Evolutionary conservation across 2,329 filamentous ascomycete species (phyloP).

Genomic region (Verticillium dahliae): DNA sequence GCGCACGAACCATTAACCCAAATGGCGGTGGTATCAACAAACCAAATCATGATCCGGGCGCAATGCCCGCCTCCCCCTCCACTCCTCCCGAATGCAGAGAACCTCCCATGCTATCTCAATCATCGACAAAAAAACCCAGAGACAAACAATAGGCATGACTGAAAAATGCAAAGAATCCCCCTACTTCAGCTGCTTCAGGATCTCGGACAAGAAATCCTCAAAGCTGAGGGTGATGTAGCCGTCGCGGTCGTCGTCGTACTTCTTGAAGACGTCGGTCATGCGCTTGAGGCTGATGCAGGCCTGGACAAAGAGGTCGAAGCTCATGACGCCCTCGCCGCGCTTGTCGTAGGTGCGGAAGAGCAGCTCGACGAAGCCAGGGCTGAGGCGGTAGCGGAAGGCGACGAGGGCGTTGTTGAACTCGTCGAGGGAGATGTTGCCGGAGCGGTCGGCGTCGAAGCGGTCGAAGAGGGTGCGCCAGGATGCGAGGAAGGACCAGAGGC

Average conservation of each 20-base stretch:
- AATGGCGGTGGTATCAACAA: not conserved
- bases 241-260: conserved; percentile 94
- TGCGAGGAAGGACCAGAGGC: conserved; percentile 90
- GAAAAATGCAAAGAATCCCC: not conserved
- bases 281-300: conserved; percentile 93
- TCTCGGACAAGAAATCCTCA: conserved; percentile 71
- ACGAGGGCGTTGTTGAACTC: conserved; percentile 90
- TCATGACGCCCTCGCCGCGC: conserved; percentile 63
- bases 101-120: not conserved
- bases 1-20: not conserved
- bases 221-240: conserved; percentile 84
- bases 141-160: not conserved
- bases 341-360: conserved; percentile 89
- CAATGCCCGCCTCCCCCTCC: not conserved
- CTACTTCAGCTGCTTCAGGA: conserved; percentile 53
- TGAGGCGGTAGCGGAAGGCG: conserved; percentile 89
- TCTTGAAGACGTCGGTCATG: conserved; percentile 99
- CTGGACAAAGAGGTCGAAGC: conserved; percentile 96
- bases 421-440: conserved; percentile 75
- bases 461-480: conserved; percentile 94
- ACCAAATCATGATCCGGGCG: not conserved
- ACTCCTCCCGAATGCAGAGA: not conserved
- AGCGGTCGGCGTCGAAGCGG: conserved; percentile 83
- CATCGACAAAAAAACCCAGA: no score
- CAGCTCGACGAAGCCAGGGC: conserved; percentile 73